A percentile compares a stretch with the other conserved stretches of the same genome.
Conservation (phyloP, 2,329 filamentous ascomycete species). For the Stenocarpella maydis region DNA sequence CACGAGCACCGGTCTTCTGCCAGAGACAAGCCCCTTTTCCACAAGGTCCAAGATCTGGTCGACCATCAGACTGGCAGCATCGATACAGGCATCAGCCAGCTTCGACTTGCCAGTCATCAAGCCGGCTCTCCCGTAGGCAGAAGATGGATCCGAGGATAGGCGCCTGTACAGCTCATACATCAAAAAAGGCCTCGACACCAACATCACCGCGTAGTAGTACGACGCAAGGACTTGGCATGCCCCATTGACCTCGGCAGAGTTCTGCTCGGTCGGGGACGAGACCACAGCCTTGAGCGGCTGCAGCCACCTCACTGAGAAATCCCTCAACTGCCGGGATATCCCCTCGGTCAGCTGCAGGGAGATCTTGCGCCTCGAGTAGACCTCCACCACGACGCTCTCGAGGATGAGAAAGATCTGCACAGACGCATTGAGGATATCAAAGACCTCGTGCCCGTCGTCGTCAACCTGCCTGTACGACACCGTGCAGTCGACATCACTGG, state of each 20-base stretch:
- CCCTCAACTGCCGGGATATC: constrained; percentile 59
- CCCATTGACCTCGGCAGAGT: constrained; percentile 49
- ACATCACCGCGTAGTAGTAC: constrained; percentile 66
- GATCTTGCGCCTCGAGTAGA: constrained; percentile 62
- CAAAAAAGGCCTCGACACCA: constrained; percentile 62
- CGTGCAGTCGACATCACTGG: constrained; percentile 63
- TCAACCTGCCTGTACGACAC: constrained; percentile 54
- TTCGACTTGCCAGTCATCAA: constrained; percentile 55
- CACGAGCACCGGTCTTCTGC: constrained; percentile 59
- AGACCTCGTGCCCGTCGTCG: constrained; percentile 48
- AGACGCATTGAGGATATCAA: constrained; percentile 59
- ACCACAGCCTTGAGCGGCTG: constrained; percentile 52
- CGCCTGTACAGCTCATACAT: constrained; percentile 63
- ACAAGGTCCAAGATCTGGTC: constrained; percentile 57
- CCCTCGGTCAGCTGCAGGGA: constrained; percentile 61
- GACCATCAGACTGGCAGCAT: constrained; percentile 62
- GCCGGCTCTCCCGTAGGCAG: constrained; percentile 36
- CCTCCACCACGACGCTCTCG: constrained; percentile 59
- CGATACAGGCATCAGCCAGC: constrained; percentile 63
- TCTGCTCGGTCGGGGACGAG: constrained; percentile 38
- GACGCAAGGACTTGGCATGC: constrained; percentile 61
- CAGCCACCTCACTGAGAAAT: constrained; percentile 61
- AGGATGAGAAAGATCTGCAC: constrained; percentile 62
- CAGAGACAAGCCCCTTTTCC: constrained; percentile 51
- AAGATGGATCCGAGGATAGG: constrained; percentile 46